These are phyloP conservation scores for Purpureocillium takamizusanense DNA, from an alignment of 2,329 filamentous ascomycete genomes.

Conservation along the genomic window DNA sequence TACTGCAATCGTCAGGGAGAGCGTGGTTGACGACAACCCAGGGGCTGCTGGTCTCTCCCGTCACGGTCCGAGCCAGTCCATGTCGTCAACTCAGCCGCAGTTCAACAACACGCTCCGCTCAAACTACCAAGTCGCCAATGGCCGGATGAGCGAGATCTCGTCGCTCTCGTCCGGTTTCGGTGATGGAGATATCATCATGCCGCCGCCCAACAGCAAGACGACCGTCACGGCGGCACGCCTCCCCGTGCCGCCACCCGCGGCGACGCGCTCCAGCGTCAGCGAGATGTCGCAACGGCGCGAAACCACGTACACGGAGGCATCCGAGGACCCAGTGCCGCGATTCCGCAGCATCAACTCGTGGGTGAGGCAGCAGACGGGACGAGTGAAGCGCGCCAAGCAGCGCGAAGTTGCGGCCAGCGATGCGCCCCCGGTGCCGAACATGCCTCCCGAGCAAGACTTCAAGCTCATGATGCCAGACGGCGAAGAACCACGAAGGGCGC, in stretches of 20 bases:
- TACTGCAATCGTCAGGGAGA: conserved; percentile 6
- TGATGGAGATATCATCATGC: conserved; percentile 48
- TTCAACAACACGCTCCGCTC: conserved; percentile 6
- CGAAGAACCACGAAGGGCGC: conserved; percentile 34
- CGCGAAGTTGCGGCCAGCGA: conserved; percentile 16
- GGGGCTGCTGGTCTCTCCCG: not conserved
- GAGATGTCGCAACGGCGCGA: conserved; percentile 24
- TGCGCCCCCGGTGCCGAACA: conserved; percentile 29
- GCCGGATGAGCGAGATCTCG: conserved; percentile 40
- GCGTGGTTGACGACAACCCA: not conserved
- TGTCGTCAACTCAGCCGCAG: conserved; percentile 6
- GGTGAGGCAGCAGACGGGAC: conserved; percentile 55
- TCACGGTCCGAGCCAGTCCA: conserved; percentile 3
- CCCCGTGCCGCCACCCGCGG: conserved; percentile 3
- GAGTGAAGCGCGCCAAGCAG: conserved; percentile 38
- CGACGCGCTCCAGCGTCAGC: conserved; percentile 6
- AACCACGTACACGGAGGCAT: conserved; percentile 42
- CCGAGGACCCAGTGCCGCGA: conserved; percentile 43
- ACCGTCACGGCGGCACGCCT: conserved; percentile 5
- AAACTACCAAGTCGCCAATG: conserved; percentile 16
- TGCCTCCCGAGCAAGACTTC: conserved; percentile 36
- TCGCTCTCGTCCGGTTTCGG: conserved; percentile 58
- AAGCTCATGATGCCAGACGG: conserved; percentile 42
- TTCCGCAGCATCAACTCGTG: conserved; percentile 53
- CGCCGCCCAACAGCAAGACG: conserved; percentile 13